These are phyloP conservation scores for Trichoderma atrobrunneum DNA, from an alignment of 2,329 filamentous ascomycete species.

Conservation along the genomic window DNA sequence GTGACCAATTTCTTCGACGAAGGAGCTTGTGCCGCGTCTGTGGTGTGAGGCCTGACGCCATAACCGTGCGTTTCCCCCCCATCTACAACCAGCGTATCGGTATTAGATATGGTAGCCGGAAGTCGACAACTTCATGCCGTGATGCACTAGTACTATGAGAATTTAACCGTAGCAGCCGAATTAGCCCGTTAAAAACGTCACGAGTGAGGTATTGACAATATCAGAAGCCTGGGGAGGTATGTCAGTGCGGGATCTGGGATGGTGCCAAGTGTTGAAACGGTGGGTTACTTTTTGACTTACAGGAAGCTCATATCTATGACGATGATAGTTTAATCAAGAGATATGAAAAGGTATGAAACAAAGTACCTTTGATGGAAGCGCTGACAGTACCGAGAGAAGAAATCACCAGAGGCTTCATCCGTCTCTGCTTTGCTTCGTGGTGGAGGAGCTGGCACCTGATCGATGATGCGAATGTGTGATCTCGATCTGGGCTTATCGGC, in stretches of 20 bases:
- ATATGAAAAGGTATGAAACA: neutral
- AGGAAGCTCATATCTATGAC: neutral
- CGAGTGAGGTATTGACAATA: neutral
- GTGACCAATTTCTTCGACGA: neutral
- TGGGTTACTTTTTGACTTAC: neutral
- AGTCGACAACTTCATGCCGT: neutral
- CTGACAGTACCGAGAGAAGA: neutral
- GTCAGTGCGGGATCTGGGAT: neutral
- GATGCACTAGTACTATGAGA: neutral
- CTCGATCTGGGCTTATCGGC: neutral
- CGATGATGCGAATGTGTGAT: neutral
- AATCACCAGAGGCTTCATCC: neutral
- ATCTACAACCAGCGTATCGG: neutral
- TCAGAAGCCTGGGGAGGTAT: neutral
- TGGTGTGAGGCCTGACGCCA: constrained; percentile 2
- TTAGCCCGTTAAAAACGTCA: neutral
- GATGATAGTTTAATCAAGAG: no score
- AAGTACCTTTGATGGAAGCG: neutral
- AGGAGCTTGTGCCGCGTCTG: neutral
- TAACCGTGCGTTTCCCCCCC: neutral
- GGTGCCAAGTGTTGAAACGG: neutral
- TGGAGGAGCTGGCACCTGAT: neutral
- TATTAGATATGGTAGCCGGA: neutral
- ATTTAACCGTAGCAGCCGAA: neutral
- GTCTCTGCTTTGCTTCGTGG: neutral